phyloP scores from a whole-genome alignment of 176 grass and related monocot species.

The Oryza rufipogon region DNA sequence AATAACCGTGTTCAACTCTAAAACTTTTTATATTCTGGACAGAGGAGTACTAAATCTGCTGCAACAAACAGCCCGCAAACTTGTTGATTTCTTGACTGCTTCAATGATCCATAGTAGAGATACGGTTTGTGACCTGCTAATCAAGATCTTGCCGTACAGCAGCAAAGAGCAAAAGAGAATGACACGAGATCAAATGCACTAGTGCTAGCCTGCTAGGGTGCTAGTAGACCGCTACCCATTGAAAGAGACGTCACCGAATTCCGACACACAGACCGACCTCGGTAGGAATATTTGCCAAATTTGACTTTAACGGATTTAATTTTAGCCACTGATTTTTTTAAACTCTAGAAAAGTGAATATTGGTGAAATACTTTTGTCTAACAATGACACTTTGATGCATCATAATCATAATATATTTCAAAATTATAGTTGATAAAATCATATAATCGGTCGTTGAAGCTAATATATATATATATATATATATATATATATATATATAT shows the following conservation, averaged over 20 bases:
- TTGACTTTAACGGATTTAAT: neutral
- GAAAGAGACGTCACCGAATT: neutral
- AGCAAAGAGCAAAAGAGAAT: neutral
- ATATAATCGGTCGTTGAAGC: too few relatives aligned
- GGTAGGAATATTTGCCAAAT: neutral
- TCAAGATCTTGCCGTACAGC: neutral
- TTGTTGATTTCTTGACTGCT: neutral
- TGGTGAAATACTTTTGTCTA: neutral
- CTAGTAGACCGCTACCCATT: neutral
- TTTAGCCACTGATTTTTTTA: neutral
- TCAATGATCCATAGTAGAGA: neutral
- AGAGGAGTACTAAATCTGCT: too few relatives aligned
- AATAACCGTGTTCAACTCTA: too few relatives aligned
- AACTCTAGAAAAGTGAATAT: neutral
- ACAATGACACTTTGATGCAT: neutral
- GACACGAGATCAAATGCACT: neutral
- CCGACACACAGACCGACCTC: neutral
- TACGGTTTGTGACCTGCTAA: neutral
- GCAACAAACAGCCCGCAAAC: neutral
- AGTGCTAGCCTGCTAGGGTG: neutral
- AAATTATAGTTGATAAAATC: too few relatives aligned
- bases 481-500: too few relatives aligned
- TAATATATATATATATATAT: too few relatives aligned
- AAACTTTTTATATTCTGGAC: too few relatives aligned
- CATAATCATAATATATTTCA: neutral